A percentile compares a stretch with the other conserved stretches of the same genome.
Evolutionary conservation across 140 eudicot genomes (phyloP).

Genomic region (Anethum foeniculum): DNA sequence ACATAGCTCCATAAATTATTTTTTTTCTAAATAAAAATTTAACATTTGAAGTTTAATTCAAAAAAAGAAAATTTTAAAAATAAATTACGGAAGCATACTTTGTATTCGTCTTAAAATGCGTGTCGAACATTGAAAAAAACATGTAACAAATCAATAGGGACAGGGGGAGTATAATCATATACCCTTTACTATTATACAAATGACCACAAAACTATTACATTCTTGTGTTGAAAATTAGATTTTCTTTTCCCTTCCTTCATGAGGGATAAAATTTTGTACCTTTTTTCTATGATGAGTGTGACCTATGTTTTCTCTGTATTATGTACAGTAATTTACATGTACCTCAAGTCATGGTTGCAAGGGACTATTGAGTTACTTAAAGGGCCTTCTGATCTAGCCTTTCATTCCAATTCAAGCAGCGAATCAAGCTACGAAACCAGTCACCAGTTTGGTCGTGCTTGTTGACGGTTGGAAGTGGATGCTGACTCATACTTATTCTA

Average conservation of each 20-base stretch:
- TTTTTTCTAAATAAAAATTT: no score
- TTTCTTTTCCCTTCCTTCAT: not conserved
- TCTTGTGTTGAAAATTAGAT: not conserved
- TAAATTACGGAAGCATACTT: no score
- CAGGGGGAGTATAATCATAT: no score
- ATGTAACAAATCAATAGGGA: no score
- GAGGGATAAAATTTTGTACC: not conserved
- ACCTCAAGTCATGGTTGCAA: constrained; percentile 9
- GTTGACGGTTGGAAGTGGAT: constrained; percentile 97
- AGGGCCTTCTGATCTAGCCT: constrained; percentile 95
- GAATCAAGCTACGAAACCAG: constrained; percentile 92
- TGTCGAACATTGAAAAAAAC: no score
- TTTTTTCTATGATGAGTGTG: constrained; percentile 4
- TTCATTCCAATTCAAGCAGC: constrained; percentile 97
- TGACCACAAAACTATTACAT: not conserved
- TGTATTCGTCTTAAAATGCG: no score
- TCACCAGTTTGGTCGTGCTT: constrained; percentile 97
- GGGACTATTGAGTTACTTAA: constrained; percentile 12
- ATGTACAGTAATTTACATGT: constrained; percentile 46
- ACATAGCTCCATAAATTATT: no score
- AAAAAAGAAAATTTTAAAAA: no score
- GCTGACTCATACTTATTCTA: constrained; percentile 83
- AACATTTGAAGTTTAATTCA: no score
- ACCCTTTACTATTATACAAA: not conserved
- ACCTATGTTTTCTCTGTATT: constrained; percentile 11